Base-by-base conservation (phyloP, 805 yeast species). In the Metschnikowia arizonensis region DNA sequence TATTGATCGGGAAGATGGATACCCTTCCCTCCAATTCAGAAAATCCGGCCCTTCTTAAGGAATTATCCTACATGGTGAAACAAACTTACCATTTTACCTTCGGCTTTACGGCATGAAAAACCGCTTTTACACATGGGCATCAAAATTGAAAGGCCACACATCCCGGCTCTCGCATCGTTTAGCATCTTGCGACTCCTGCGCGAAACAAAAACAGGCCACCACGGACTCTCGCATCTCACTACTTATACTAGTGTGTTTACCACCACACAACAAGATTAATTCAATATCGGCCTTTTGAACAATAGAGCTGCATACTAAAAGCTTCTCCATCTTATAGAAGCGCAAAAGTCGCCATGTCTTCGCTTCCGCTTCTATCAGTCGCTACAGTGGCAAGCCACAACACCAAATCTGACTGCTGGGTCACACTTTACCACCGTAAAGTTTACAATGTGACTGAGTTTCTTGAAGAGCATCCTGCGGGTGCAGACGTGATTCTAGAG, bases 391-490 rank as follows among this genome's bases (percentile, higher is more conserved):
- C 66, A 10, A 57, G 62, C 25, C 95, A 86, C 63, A 73, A 66
- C 57, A 63, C 70, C 21, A 62, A 64, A 18, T 61, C 69, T 11
- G 83, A 83, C 50, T 82, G 91, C 50, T 85, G 91, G 90, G 95
- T 90, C 44, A 79, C 95, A 2, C 68, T 90, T 15, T 80, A 83
- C 65, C 64, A 84, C 60, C 75, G 96, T 59, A 88, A 86, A 56
- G 81, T 91, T 31, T 91, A 90, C 63, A 82, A 91, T 60, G 91
- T 91, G 40, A 84, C 95, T 1, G 72, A 64, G 4, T 85, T 85
- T 52, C 56, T 84, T 26, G 82, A 81, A 23, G 87, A 81, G 57
- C 95, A 85, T 62, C 88, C 88, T 1, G 87, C 78, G 25, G 88
- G 88, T 21, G 71, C 67, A 4, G 83, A 79, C 46, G 52, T 80